Evolutionary conservation across 768 basidiomycete species (phyloP).

Genomic region (Mycena vitilis): DNA sequence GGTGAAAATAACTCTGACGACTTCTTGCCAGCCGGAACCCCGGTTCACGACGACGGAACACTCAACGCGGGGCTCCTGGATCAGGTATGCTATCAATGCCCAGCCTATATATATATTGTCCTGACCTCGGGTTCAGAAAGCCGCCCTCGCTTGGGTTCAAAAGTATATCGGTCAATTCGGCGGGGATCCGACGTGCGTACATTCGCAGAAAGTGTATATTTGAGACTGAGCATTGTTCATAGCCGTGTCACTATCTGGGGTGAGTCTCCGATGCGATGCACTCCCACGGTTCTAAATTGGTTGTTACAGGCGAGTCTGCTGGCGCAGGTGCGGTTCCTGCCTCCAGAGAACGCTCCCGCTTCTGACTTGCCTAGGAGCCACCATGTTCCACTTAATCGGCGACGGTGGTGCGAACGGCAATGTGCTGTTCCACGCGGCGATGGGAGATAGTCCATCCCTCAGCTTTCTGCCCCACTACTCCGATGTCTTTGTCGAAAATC

Average conservation of each 20-base stretch:
- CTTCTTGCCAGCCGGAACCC: constrained; percentile 43
- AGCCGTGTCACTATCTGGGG: constrained; percentile 57
- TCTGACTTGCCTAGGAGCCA: constrained; percentile 37
- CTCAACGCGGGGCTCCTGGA: constrained; percentile 55
- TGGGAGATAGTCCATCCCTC: constrained; percentile 58
- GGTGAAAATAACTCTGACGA: neutral
- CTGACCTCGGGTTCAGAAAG: constrained; percentile 38
- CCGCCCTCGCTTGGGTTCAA: constrained; percentile 53
- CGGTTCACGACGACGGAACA: constrained; percentile 44
- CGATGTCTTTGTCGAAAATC: constrained; percentile 47
- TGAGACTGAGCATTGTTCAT: too few relatives aligned
- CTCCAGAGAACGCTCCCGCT: neutral
- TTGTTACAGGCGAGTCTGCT: too few relatives aligned
- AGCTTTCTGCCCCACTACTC: constrained; percentile 48
- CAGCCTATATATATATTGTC: neutral
- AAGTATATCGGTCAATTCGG: constrained; percentile 51
- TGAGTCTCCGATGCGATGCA: constrained; percentile 37
- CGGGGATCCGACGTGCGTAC: constrained; percentile 43
- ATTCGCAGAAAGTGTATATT: neutral
- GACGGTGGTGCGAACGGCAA: constrained; percentile 48
- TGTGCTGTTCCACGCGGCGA: constrained; percentile 52
- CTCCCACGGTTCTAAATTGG: too few relatives aligned
- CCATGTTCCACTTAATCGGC: constrained; percentile 55
- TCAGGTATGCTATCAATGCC: constrained; percentile 21
- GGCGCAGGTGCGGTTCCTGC: constrained; percentile 47